Conservation (phyloP, 1,284 basidiomycete species). For the Lentinus polychrous region DNA sequence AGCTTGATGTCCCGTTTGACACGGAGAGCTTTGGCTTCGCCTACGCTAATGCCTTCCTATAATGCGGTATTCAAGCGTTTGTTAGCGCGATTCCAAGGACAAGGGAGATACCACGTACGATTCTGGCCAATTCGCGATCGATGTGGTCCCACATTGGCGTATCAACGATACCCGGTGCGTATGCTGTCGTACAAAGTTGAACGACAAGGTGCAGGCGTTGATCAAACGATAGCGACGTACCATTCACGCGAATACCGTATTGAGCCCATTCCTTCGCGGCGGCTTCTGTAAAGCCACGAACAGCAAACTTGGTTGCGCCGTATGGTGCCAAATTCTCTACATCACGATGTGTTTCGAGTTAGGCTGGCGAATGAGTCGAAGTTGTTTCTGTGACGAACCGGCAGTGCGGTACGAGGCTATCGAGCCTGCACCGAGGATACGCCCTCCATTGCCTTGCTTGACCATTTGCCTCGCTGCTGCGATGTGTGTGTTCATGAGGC, state of each 20-base stretch:
- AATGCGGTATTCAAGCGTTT: not conserved
- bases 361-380: not conserved
- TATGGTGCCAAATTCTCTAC: slow-evolving; percentile 27
- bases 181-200: slow-evolving; percentile 16
- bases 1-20: slow-evolving; percentile 27
- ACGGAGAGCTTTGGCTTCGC: slow-evolving; percentile 25
- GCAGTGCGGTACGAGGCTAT: slow-evolving; percentile 28
- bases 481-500: slow-evolving; percentile 29
- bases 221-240: slow-evolving; percentile 10
- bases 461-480: slow-evolving; percentile 37
- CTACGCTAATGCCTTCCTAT: slow-evolving; percentile 23
- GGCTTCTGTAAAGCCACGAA: slow-evolving; percentile 32
- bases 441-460: slow-evolving; percentile 32
- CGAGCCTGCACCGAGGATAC: slow-evolving; percentile 32
- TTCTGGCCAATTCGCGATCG: slow-evolving; percentile 25
- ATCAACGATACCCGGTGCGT: slow-evolving; percentile 29
- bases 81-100: too few species aligned
- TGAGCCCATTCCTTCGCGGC: slow-evolving; percentile 31
- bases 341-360: slow-evolving; percentile 4
- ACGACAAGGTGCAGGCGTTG: not conserved
- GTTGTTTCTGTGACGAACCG: slow-evolving; percentile 7
- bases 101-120: slow-evolving; percentile 16
- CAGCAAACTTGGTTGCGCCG: slow-evolving; percentile 35
- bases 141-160: slow-evolving; percentile 33
- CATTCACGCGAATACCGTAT: slow-evolving; percentile 28